phyloP scores from a whole-genome alignment of 441 rosid genomes.

The Erysimum cheiri region DNA sequence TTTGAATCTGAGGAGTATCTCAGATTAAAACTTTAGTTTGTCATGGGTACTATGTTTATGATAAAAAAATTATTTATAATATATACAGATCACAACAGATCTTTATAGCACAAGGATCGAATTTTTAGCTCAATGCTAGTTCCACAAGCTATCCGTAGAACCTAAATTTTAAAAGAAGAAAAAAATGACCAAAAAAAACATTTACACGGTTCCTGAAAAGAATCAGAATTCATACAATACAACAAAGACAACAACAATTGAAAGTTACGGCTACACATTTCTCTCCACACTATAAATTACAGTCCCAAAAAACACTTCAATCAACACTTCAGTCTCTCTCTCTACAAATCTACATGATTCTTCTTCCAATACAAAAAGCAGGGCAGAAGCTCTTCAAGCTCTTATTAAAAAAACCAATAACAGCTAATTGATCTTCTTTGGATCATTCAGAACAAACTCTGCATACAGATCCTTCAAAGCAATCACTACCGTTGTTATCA shows the following conservation, averaged over 20 bases:
- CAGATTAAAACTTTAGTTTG: no score
- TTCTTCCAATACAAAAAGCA: conserved; percentile 34
- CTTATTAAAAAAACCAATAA: conserved; percentile 19
- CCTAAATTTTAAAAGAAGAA: neutral
- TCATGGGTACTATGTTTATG: no score
- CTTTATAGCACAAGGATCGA: no score
- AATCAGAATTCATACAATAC: conserved; percentile 32
- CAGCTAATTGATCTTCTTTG: conserved; percentile 51
- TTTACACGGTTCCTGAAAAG: conserved; percentile 16
- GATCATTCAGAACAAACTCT: conserved; percentile 77
- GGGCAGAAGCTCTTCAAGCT: conserved; percentile 32
- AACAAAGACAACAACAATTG: conserved; percentile 23
- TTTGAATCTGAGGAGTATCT: no score
- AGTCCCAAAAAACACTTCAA: conserved; percentile 18
- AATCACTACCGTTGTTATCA: conserved; percentile 89
- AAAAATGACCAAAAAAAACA: neutral
- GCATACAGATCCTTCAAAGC: conserved; percentile 85
- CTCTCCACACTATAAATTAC: conserved; percentile 37
- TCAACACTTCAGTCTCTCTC: conserved; percentile 16
- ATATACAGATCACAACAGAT: no score
- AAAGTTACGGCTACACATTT: conserved; percentile 32
- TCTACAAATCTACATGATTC: conserved; percentile 34
- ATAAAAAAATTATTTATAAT: no score
- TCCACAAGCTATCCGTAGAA: neutral
- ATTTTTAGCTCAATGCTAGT: neutral